Conservation (phyloP, 2,329 filamentous ascomycete genomes). For the Rhinocladiella similis region DNA sequence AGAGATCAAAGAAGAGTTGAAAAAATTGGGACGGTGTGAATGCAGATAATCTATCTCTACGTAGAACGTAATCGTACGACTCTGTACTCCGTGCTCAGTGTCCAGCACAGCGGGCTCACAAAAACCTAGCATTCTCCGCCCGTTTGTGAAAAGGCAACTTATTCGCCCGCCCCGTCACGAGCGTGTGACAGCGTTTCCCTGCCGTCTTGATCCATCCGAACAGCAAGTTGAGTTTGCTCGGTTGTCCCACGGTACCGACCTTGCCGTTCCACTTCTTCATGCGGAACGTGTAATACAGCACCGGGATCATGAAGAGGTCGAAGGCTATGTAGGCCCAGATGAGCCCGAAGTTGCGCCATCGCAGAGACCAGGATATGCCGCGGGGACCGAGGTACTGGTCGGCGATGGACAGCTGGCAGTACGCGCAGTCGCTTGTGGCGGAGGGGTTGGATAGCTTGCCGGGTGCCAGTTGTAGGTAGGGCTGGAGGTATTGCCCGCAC, state of each 20-base stretch:
- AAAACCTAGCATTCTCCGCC: constrained; percentile 1
- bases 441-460: constrained; percentile 61
- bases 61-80: no score
- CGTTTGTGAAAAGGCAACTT: constrained; percentile 5
- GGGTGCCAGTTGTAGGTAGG: constrained; percentile 42
- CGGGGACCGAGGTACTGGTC: constrained; percentile 45
- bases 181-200: background rate
- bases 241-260: background rate
- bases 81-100: no score
- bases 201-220: background rate
- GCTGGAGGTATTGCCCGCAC: constrained; percentile 58
- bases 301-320: constrained; percentile 57
- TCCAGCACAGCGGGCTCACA: no score
- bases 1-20: no score
- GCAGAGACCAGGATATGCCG: constrained; percentile 54
- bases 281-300: constrained; percentile 52
- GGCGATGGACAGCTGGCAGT: constrained; percentile 50
- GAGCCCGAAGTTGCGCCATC: constrained; percentile 70
- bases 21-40: no score
- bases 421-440: constrained; percentile 55
- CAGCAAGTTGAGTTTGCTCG: background rate
- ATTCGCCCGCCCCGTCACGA: background rate
- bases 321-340: constrained; percentile 61
- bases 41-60: no score
- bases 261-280: constrained; percentile 29